Conservation (phyloP, 495 filamentous ascomycete species). For the Aspergillus campestris region DNA sequence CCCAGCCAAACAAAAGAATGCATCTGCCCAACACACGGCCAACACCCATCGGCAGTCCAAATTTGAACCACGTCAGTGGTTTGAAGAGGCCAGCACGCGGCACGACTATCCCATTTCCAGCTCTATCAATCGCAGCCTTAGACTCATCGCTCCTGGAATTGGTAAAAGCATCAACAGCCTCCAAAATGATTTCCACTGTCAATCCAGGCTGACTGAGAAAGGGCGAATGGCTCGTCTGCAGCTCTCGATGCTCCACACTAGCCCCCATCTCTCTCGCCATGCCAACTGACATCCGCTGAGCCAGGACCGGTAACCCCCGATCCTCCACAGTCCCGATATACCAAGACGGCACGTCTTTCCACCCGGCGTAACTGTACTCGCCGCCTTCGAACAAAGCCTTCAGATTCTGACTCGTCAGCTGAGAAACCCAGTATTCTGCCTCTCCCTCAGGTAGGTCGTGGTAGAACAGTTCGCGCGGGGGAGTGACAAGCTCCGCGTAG, state of each 20-base stretch:
- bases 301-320: constrained; percentile 21
- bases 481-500: constrained; percentile 18
- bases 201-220: constrained; percentile 24
- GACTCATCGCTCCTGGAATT: neutral
- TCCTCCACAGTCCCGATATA: constrained; percentile 29
- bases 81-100: constrained; percentile 1
- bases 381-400: constrained; percentile 25
- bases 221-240: constrained; percentile 26
- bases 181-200: constrained; percentile 17
- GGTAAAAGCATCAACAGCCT: constrained; percentile 20
- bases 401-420: constrained; percentile 22
- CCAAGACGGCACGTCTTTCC: constrained; percentile 22
- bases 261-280: constrained; percentile 23
- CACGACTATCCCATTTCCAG: constrained; percentile 1
- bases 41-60: constrained; percentile 12
- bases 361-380: constrained; percentile 23
- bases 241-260: constrained; percentile 19
- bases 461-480: constrained; percentile 24
- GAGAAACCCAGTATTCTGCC: constrained; percentile 15
- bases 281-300: constrained; percentile 23
- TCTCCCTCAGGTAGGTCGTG: constrained; percentile 22
- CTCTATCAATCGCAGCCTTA: neutral
- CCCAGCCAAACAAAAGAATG: constrained; percentile 5
- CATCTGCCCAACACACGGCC: constrained; percentile 8
- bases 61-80: constrained; percentile 8